A percentile compares a stretch with the other conserved stretches of the same genome.
phyloP scores from a whole-genome alignment of 805 yeast species.

The Lipomyces lipofer region DNA sequence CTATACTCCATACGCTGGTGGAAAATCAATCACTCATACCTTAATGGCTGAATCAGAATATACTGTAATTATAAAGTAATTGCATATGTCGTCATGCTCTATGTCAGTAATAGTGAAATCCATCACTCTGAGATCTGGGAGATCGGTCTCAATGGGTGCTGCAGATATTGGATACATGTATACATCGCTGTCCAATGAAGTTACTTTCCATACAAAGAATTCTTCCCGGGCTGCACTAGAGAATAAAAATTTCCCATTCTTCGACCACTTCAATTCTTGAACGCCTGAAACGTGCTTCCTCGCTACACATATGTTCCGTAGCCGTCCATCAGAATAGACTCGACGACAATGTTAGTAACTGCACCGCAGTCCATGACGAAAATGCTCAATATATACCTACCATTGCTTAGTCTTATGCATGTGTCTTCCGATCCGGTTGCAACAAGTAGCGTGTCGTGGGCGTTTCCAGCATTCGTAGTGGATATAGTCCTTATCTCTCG shows the following conservation, averaged over 20 bases:
- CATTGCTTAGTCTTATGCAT: slow-evolving; percentile 54
- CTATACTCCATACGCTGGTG: too few species aligned
- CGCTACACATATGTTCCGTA: slow-evolving; percentile 58
- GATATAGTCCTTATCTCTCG: slow-evolving; percentile 81
- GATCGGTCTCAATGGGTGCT: slow-evolving; percentile 55
- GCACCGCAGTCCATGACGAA: slow-evolving; percentile 31
- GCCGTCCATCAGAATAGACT: slow-evolving; percentile 43
- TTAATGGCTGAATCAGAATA: slow-evolving; percentile 83
- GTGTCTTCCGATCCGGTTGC: slow-evolving; percentile 92
- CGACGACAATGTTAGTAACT: slow-evolving; percentile 23
- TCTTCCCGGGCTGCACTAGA: slow-evolving; percentile 78
- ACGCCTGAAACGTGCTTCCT: slow-evolving; percentile 87
- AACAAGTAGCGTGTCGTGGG: slow-evolving; percentile 44
- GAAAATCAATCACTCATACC: slow-evolving; percentile 49
- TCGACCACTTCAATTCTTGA: slow-evolving; percentile 62
- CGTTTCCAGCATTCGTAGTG: slow-evolving; percentile 44
- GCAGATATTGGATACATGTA: slow-evolving; percentile 52
- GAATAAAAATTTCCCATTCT: slow-evolving; percentile 44
- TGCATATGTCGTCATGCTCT: slow-evolving; percentile 8
- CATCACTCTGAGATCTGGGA: slow-evolving; percentile 89
- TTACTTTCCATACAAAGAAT: slow-evolving; percentile 72
- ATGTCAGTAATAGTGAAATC: slow-evolving; percentile 58
- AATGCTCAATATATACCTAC: slow-evolving; percentile 1
- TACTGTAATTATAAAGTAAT: slow-evolving; percentile 60
- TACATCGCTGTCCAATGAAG: slow-evolving; percentile 43